Conservation (phyloP, 306 rosid genomes). For the Cicer yamashitae region DNA sequence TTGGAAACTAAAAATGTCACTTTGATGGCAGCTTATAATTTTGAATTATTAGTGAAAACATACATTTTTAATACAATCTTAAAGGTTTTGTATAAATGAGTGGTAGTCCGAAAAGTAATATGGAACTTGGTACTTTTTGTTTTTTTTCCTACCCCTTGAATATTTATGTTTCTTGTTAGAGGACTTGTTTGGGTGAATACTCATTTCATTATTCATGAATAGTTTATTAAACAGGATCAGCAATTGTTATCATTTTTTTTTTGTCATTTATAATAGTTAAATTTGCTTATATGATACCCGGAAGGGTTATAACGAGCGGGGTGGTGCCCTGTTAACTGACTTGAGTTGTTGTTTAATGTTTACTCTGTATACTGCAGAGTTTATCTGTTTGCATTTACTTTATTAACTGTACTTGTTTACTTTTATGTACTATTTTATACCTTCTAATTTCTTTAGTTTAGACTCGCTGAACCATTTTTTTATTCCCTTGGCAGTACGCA, state of each 20-base stretch:
- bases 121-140: background rate
- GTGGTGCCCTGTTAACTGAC: background rate
- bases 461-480: conserved; percentile 40
- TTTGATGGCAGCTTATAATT: background rate
- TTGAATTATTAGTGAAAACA: background rate
- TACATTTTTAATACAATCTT: background rate
- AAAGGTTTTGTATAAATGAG: background rate
- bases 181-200: conserved; percentile 21
- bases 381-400: conserved; percentile 7
- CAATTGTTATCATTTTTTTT: background rate
- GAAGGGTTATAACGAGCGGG: background rate
- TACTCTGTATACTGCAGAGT: background rate
- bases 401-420: background rate
- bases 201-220: background rate
- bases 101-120: background rate
- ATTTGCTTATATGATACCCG: background rate
- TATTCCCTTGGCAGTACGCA: conserved; percentile 72
- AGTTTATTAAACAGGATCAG: background rate
- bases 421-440: background rate
- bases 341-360: no score
- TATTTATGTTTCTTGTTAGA: background rate
- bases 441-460: background rate
- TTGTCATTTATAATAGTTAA: background rate
- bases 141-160: background rate
- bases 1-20: conserved; percentile 4